phyloP scores from a whole-genome alignment of 176 grass and related monocot species.

The Lolium perenne region DNA sequence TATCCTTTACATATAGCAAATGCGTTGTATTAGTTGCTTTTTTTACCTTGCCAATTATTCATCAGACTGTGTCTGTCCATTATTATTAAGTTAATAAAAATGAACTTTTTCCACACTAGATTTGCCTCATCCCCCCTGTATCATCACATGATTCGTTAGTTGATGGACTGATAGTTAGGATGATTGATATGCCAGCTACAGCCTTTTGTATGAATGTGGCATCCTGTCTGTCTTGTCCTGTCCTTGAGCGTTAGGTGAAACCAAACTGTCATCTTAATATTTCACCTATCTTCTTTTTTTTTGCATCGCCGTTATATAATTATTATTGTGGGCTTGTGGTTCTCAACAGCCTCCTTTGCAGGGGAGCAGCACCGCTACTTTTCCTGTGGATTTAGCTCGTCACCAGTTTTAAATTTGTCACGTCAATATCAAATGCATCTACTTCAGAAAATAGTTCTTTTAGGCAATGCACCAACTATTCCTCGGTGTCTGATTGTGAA shows the following conservation, averaged over 20 bases:
- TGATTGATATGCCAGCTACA: slow-evolving; percentile 52
- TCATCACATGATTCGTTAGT: slow-evolving; percentile 39
- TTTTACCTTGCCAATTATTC: slow-evolving; percentile 9
- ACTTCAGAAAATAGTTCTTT: not conserved
- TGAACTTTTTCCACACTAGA: slow-evolving; percentile 11
- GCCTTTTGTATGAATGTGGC: slow-evolving; percentile 35
- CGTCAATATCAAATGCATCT: not conserved
- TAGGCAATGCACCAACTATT: not conserved
- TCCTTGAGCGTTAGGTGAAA: slow-evolving; percentile 45
- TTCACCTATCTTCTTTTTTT: slow-evolving; percentile 9
- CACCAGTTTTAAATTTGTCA: slow-evolving; percentile 2
- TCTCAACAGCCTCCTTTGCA: slow-evolving; percentile 4
- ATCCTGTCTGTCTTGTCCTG: slow-evolving; percentile 32
- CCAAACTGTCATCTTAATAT: slow-evolving; percentile 26
- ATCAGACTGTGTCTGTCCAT: not conserved
- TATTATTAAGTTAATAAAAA: too few relatives aligned
- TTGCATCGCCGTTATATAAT: not conserved
- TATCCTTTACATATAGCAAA: slow-evolving; percentile 12
- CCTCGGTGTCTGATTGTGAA: not conserved
- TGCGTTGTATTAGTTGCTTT: slow-evolving; percentile 11
- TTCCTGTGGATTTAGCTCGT: slow-evolving; percentile 32
- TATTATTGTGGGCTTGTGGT: not conserved
- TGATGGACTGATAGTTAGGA: slow-evolving; percentile 27
- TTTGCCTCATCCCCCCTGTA: not conserved
- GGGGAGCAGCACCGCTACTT: not conserved